Conservation (phyloP, 306 rosid species). For the Casuarina cunninghamiana region DNA sequence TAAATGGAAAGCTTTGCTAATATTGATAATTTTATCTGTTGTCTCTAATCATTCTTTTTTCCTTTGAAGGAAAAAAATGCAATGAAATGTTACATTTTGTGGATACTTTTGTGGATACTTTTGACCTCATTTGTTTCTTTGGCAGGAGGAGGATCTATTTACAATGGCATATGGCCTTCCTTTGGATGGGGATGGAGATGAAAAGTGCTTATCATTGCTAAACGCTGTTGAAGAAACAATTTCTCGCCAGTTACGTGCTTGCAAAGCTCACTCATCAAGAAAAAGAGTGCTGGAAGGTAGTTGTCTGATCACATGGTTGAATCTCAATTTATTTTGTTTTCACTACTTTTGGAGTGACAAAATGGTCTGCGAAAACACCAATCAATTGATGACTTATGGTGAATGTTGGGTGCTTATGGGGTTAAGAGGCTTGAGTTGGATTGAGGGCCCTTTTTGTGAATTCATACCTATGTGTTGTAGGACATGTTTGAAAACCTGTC, state of each 20-base stretch:
- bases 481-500: not conserved
- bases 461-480: too few species aligned
- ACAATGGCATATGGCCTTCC: conserved; percentile 93
- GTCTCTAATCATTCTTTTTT: conserved; percentile 6
- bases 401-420: not conserved
- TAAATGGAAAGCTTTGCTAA: not conserved
- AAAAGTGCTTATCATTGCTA: conserved; percentile 74
- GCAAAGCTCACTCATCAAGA: conserved; percentile 68
- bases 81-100: not conserved
- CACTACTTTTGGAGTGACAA: conserved; percentile 10
- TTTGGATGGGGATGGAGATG: conserved; percentile 82
- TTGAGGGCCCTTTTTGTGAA: too few species aligned
- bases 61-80: not conserved
- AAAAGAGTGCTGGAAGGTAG: conserved; percentile 68
- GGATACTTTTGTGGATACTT: not conserved
- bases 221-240: conserved; percentile 90
- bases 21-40: not conserved
- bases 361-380: not conserved
- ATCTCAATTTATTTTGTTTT: not conserved
- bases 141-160: conserved; percentile 94
- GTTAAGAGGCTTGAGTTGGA: too few species aligned
- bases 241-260: conserved; percentile 90
- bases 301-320: conserved; percentile 26
- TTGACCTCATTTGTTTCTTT: conserved; percentile 33
- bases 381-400: not conserved